A percentile compares a stretch with the other conserved stretches of the same genome.
Conservation (phyloP, 2,329 filamentous ascomycete species). For the Aureobasidium mangrovei region DNA sequence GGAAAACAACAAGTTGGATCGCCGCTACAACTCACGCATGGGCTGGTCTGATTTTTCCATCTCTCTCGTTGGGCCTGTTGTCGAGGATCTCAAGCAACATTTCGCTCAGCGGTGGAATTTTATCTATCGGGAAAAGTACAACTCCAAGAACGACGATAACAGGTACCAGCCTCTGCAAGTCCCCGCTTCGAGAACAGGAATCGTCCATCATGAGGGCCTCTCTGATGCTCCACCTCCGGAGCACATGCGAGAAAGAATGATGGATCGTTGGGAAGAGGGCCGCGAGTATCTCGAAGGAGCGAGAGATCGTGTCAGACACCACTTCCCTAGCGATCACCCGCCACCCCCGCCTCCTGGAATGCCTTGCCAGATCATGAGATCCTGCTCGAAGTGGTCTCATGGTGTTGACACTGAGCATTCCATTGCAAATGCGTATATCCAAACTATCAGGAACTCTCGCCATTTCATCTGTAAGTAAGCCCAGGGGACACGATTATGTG, state of each 20-base stretch:
- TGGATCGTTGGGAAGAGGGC: conserved; percentile 21
- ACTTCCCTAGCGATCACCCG: conserved; percentile 9
- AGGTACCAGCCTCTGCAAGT: conserved; percentile 38
- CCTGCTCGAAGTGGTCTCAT: conserved; percentile 49
- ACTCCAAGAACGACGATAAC: conserved; percentile 40
- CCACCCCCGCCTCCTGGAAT: conserved; percentile 17
- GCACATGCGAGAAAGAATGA: conserved; percentile 25
- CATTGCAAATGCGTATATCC: conserved; percentile 78
- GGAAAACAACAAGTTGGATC: conserved; percentile 79
- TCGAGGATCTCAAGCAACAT: conserved; percentile 65
- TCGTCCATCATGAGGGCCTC: conserved; percentile 23
- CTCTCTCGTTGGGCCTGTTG: conserved; percentile 64
- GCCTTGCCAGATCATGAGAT: conserved; percentile 67
- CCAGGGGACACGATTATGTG: no score
- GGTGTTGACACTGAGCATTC: conserved; percentile 60
- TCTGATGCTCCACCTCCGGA: conserved; percentile 23
- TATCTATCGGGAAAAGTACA: conserved; percentile 77
- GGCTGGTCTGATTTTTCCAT: conserved; percentile 85
- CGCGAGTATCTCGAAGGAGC: conserved; percentile 20
- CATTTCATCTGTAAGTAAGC: conserved; percentile 56
- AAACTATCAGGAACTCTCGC: conserved; percentile 77
- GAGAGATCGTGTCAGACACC: conserved; percentile 19
- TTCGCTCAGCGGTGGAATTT: conserved; percentile 89
- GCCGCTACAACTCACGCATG: conserved; percentile 65
- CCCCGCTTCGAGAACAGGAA: conserved; percentile 28